Conservation (phyloP, 2,329 filamentous ascomycete species). For the Cryphonectria nitschkei region DNA sequence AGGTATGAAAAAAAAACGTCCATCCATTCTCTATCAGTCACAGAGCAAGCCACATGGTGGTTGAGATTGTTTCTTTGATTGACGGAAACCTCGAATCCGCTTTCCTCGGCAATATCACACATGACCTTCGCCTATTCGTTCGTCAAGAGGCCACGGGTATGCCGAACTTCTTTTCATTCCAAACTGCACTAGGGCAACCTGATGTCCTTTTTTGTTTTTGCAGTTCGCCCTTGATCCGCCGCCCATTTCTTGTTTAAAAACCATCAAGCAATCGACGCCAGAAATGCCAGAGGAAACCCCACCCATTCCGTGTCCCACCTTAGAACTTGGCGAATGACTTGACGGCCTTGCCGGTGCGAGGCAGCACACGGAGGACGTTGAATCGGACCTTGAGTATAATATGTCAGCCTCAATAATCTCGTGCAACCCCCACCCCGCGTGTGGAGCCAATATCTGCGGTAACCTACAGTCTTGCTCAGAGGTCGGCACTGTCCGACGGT, state of each 20-base stretch:
- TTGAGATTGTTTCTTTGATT: constrained; percentile 29
- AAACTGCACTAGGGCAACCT: constrained; percentile 40
- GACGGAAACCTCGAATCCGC: constrained; percentile 27
- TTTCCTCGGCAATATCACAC: constrained; percentile 26
- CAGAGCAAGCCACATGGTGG: constrained; percentile 1
- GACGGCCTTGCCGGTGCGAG: constrained; percentile 94
- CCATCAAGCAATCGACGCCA: constrained; percentile 42
- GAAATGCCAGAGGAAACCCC: constrained; percentile 39
- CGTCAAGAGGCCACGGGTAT: constrained; percentile 28
- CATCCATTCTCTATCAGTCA: not conserved
- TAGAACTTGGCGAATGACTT: constrained; percentile 99
- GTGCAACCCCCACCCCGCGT: not conserved
- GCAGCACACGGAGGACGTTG: constrained; percentile 98
- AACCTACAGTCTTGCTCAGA: constrained; percentile 97
- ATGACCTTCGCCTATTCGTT: constrained; percentile 27
- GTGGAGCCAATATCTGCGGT: not conserved
- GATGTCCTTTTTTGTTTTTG: constrained; percentile 33
- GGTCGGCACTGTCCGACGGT: constrained; percentile 99
- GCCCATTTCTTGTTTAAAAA: constrained; percentile 39
- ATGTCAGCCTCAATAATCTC: constrained; percentile 28
- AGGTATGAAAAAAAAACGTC: no score
- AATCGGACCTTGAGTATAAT: constrained; percentile 76
- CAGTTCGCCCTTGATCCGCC: constrained; percentile 38
- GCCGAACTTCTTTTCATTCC: constrained; percentile 36
- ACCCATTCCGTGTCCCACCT: constrained; percentile 41